Conservation (phyloP, 306 rosid genomes). For the Morella rubra region DNA sequence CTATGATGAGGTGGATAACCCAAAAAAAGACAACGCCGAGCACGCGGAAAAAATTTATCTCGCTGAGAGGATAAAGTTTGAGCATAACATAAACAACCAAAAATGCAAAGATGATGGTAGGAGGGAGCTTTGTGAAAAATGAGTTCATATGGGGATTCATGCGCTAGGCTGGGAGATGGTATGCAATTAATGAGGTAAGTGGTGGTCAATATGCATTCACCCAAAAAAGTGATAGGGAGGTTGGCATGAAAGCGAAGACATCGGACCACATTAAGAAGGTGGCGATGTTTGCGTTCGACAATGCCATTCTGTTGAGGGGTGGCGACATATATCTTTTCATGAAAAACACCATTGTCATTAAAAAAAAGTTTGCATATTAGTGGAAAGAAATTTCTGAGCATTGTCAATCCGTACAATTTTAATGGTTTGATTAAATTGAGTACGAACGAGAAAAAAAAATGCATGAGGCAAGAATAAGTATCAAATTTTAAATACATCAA, state of each 20-base stretch:
- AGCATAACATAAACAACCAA: not conserved
- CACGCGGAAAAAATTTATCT: not conserved
- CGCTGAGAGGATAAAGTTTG: too few relatives aligned
- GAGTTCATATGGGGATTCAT: not conserved
- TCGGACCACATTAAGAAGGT: not conserved
- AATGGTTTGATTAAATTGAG: not conserved
- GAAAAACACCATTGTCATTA: not conserved
- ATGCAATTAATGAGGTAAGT: not conserved
- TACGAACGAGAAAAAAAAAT: not conserved
- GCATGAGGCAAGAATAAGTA: not conserved
- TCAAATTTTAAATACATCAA: not conserved
- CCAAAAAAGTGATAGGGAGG: not conserved
- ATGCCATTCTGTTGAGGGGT: not conserved
- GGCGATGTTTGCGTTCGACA: not conserved
- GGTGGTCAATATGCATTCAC: not conserved
- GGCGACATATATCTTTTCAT: not conserved
- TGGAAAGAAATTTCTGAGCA: not conserved
- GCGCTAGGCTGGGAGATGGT: not conserved
- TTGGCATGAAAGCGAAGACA: not conserved
- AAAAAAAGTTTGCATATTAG: not conserved
- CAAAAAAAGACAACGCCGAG: not conserved
- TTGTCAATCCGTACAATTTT: not conserved
- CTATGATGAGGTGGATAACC: not conserved
- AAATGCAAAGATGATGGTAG: not conserved
- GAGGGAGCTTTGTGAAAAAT: not conserved